phyloP scores from a whole-genome alignment of 2,329 filamentous ascomycete genomes.

The Aurifilum marmelostoma region DNA sequence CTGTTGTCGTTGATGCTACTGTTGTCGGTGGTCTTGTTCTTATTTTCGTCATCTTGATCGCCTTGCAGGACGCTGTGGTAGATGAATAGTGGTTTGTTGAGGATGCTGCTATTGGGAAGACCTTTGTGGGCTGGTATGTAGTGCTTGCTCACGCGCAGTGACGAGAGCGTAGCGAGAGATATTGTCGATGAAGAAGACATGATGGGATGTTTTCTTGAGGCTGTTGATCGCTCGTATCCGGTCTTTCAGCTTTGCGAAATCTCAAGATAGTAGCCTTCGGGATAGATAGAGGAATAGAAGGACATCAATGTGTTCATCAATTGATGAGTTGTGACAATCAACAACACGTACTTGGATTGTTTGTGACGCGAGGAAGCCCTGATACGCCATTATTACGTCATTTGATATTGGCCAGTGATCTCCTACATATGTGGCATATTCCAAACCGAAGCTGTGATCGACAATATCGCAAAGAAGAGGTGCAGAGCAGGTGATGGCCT shows the following conservation, averaged over 20 bases:
- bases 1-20: constrained; percentile 6
- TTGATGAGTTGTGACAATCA: too few species aligned
- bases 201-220: background rate
- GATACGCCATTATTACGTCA: background rate
- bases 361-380: too few species aligned
- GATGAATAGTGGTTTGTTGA: constrained; percentile 65
- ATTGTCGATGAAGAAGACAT: background rate
- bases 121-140: constrained; percentile 59
- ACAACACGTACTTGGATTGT: too few species aligned
- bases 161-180: constrained; percentile 43
- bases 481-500: too few species aligned
- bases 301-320: background rate
- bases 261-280: too few species aligned
- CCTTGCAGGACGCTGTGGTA: constrained; percentile 63
- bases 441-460: background rate
- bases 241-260: background rate
- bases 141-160: constrained; percentile 60
- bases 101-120: constrained; percentile 67
- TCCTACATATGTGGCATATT: background rate
- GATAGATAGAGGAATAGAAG: too few species aligned
- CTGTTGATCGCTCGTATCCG: too few species aligned
- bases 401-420: background rate
- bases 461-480: background rate
- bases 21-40: too few species aligned
- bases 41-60: too few species aligned